Base-by-base conservation (phyloP, 192 early-diverging fungal species). In the Ambispora gerdemannii region DNA sequence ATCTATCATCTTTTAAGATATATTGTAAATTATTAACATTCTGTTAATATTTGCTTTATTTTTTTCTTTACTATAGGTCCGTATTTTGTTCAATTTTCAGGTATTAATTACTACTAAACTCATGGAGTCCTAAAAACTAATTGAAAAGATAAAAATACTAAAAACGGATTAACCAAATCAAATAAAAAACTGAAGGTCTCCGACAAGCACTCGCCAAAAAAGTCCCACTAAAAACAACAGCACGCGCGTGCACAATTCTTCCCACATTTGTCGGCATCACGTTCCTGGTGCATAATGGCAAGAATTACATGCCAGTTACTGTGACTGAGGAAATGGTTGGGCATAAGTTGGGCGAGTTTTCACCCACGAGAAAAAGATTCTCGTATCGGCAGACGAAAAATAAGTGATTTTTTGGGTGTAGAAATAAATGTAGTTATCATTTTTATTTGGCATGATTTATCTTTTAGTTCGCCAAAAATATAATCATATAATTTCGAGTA, bases 271-370 rank as follows among this genome's bases (percentile, higher is more conserved):
- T 98, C 58, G 93, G 93, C 34, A 83, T 89, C 34, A 89, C 88
- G 77, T 95, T 97, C 79, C 75, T 89, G 73, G 89, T 97, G 22
- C 94, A 98, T 81, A 98, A 96, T 78, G 95, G 95, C 70, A 96
- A 95, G 55, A 81, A 86, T 56, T 96, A 93, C 80, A 49, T 91
- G 17, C 92, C 93, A 4, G 86, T 98, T 24, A 75, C 82, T 10
- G 83, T 98, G 27, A 91, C 86, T 3, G 94, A 96, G 81, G 89
- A 93, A 59, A 98, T 96, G 94, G 88, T 98, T 67, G 92, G 93
- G 15, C 89, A 89, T 77, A 96, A 95, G 76, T 80, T 98, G 24
- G 95, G 95, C 67, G 95, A 98, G 81, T 98, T 98, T 65, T 87
- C 93, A 8, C 88, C 89, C 33, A 96, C 95, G 13, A 82, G 92